Conservation (phyloP, 768 basidiomycete species). For the Pluteus cervinus region DNA sequence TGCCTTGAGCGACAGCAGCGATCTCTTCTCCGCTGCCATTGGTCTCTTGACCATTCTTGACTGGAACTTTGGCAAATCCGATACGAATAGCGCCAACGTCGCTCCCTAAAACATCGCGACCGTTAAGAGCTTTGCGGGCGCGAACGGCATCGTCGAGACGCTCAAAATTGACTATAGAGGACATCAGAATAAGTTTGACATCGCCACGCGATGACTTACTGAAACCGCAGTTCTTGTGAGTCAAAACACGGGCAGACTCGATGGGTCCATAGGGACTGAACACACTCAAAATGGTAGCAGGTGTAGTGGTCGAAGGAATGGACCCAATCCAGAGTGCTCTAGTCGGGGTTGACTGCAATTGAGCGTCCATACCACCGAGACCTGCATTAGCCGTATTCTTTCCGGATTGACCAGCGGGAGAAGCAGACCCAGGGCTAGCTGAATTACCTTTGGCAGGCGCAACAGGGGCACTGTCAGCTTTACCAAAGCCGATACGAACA, state of each 20-base stretch:
- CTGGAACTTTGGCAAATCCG: slow-evolving; percentile 94
- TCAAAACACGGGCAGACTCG: slow-evolving; percentile 92
- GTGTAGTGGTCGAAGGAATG: slow-evolving; percentile 92
- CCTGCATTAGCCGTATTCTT: slow-evolving; percentile 46
- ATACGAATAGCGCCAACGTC: slow-evolving; percentile 97
- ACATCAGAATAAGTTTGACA: slow-evolving; percentile 6
- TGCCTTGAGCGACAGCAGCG: slow-evolving; percentile 64
- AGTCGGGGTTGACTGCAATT: slow-evolving; percentile 87
- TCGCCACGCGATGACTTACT: slow-evolving; percentile 39
- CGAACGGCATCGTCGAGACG: slow-evolving; percentile 94
- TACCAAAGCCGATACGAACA: slow-evolving; percentile 97
- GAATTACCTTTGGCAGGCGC: slow-evolving; percentile 77
- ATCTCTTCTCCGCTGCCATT: slow-evolving; percentile 55
- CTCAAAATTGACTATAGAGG: slow-evolving; percentile 85
- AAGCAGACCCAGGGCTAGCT: slow-evolving; percentile 58
- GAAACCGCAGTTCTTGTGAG: slow-evolving; percentile 96
- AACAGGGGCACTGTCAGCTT: slow-evolving; percentile 93
- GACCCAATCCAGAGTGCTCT: slow-evolving; percentile 97
- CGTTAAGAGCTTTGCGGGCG: slow-evolving; percentile 92
- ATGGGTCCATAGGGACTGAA: slow-evolving; percentile 98
- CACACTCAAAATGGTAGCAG: slow-evolving; percentile 89
- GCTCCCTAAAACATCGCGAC: slow-evolving; percentile 90
- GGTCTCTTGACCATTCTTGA: slow-evolving; percentile 75
- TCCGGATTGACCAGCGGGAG: slow-evolving; percentile 43
- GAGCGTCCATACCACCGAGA: slow-evolving; percentile 72